Base-by-base conservation (phyloP, 2,329 filamentous ascomycete species). In the Bipolaris zeicola region DNA sequence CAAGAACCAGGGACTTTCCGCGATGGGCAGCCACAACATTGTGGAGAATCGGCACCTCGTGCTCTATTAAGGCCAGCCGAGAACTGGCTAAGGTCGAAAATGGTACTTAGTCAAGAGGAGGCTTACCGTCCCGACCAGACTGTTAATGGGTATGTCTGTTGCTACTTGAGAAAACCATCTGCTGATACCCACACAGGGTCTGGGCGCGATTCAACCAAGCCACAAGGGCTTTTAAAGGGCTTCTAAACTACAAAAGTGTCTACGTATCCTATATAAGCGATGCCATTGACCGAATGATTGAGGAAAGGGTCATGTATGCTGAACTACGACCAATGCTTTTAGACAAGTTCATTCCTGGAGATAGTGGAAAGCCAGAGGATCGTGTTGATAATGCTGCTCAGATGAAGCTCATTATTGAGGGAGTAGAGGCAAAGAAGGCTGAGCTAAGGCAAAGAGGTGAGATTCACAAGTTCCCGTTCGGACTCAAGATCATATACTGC, bases 291-390 rank as follows among this genome's bases (percentile, higher is more conserved):
- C 83, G 86, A 57, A 87, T 90, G 70, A 82, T 86, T 20, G 67
- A 78, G 5, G 87, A 90, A 67, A 85, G 85, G 41, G 87, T 91
- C 61, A 87, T 88, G 74, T 90, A 90, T 64, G 87, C 87, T 26
- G 88, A 91, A 73, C 84, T 90, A 38, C 82, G 88, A 26, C 87
- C 87, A 2, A 90, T 89, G 75, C 85, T 90, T 41, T 84, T 90
- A 80, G 81, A 79, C 50, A 90, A 90, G 65, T 82, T 82, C 39
- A 82, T 90, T 6, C 87, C 82, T 57, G 79, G 69, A 20, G 81
- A 88, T 64, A 81, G 89, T 56, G 87, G 87, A 3, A 76, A 69
- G 1, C 62, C 66, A 0, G 72, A 69, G 1, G 62, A 66, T 0
- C 72, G 79, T 36, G 80, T 89, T 47, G 76, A 82, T 51, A 88